Evolutionary conservation across 2,329 filamentous ascomycete genomes (phyloP), one percentile per base, ranked within the genome.

Genomic region (Cordyceps javanica): DNA sequence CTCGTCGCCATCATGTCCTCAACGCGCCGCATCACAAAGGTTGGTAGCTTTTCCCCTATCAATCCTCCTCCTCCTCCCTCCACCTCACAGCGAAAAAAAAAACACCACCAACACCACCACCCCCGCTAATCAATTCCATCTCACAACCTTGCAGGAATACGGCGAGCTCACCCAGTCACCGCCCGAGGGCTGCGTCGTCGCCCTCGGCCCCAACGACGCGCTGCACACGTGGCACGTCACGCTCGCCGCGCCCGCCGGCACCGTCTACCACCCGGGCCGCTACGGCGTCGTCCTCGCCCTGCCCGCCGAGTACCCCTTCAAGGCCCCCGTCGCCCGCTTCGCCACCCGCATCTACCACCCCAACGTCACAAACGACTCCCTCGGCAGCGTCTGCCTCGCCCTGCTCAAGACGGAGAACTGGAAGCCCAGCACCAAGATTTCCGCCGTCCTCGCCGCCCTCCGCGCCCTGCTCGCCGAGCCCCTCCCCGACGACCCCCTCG

Each of bases 271-370:
- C 78, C 86, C 85, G 65, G 91, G 91, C 67, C 77, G 75, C 63
- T 97, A 91, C 81, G 82, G 83, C 63, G 75, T 97, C 60, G 74
- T 86, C 61, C 78, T 96, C 64, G 79, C 74, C 41, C 84, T 97
- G 11, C 91, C 91, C 14, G 75, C 78, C 65, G 87, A 91, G 67
- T 96, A 96, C 77, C 91, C 91, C 36, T 96, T 96, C 85, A 94
- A 94, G 74, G 85, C 91, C 23, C 91, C 91, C 16, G 77, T 81
- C 60, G 80, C 96, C 65, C 85, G 81, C 68, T 96, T 96, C 81
- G 76, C 79, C 63, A 96, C 91, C 53, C 93, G 92, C 75, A 89
- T 96, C 78, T 97, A 96, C 82, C 92, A 97, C 77, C 91, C 92
- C 45, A 97, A 97, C 75, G 83, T 97, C 60, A 91, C 88, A 68